phyloP scores from a whole-genome alignment of 306 rosid genomes.

The Quillaja saponaria region DNA sequence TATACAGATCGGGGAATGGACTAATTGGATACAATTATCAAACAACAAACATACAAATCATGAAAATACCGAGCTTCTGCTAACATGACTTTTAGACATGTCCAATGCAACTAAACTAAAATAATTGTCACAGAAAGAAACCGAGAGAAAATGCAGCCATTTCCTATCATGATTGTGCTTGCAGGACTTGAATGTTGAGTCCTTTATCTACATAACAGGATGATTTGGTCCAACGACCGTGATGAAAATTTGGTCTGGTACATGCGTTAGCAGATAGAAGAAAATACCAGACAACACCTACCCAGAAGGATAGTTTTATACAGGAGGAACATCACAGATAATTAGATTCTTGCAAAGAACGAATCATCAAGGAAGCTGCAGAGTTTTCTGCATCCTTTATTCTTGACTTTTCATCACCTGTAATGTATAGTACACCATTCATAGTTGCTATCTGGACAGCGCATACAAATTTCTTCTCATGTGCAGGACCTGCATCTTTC shows the following conservation, averaged over 20 bases:
- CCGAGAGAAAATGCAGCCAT: neutral
- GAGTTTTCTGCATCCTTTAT: slow-evolving; percentile 60
- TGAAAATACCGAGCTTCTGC: no score
- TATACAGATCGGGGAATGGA: no score
- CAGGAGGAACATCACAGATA: slow-evolving; percentile 24
- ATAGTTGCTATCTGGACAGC: slow-evolving; percentile 44
- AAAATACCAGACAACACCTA: neutral
- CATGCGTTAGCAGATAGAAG: neutral
- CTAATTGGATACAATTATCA: no score
- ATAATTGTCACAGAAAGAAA: no score
- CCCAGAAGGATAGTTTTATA: neutral
- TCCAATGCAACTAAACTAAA: no score
- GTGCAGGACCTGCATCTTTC: slow-evolving; percentile 60
- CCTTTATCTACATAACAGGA: neutral
- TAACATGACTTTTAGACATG: no score
- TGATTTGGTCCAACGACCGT: no score
- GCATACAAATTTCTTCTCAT: slow-evolving; percentile 46
- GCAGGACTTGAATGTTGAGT: neutral
- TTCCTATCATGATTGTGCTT: neutral
- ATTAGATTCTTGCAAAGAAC: slow-evolving; percentile 42
- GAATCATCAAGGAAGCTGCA: slow-evolving; percentile 69
- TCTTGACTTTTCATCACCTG: slow-evolving; percentile 47
- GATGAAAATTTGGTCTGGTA: neutral
- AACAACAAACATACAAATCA: no score
- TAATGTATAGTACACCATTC: slow-evolving; percentile 26